Conservation (phyloP, 371 early-diverging fungal genomes). For the Funneliformis caledonium region DNA sequence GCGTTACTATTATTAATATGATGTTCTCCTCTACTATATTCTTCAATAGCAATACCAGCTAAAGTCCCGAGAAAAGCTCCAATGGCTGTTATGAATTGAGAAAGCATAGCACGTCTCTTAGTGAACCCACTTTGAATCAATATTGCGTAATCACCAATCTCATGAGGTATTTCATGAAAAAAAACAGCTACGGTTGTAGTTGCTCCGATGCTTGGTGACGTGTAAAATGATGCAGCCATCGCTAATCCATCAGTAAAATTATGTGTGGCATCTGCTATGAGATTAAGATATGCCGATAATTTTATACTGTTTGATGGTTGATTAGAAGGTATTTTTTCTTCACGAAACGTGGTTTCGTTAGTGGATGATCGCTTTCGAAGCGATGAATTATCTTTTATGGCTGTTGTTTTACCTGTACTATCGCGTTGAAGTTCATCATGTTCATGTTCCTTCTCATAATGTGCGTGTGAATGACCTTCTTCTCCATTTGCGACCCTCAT, state of each 20-base stretch:
- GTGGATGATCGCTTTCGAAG: conserved; percentile 44
- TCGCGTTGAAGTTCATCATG: conserved; percentile 44
- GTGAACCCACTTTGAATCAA: conserved; percentile 84
- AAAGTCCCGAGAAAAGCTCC: conserved; percentile 84
- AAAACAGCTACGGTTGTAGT: conserved; percentile 91
- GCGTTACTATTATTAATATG: conserved; percentile 16
- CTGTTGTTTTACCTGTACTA: conserved; percentile 42
- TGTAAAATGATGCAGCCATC: conserved; percentile 87
- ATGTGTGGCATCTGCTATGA: conserved; percentile 88
- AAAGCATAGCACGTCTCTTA: conserved; percentile 73
- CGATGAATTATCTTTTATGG: conserved; percentile 43
- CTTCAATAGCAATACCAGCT: conserved; percentile 81
- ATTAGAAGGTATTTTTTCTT: conserved; percentile 19
- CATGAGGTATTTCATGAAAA: conserved; percentile 93
- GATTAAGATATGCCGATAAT: conserved; percentile 79
- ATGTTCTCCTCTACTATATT: conserved; percentile 55
- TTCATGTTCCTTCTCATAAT: conserved; percentile 39
- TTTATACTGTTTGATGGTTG: conserved; percentile 52
- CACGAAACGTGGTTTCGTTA: conserved; percentile 29
- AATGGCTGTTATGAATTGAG: conserved; percentile 84
- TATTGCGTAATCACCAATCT: conserved; percentile 92
- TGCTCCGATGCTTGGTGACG: conserved; percentile 80
- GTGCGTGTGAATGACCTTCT: conserved; percentile 58
- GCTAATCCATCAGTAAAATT: conserved; percentile 95
- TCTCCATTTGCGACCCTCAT: conserved; percentile 79